Conservation (phyloP, 257 asterid species). For the Nicotiana undulata region DNA sequence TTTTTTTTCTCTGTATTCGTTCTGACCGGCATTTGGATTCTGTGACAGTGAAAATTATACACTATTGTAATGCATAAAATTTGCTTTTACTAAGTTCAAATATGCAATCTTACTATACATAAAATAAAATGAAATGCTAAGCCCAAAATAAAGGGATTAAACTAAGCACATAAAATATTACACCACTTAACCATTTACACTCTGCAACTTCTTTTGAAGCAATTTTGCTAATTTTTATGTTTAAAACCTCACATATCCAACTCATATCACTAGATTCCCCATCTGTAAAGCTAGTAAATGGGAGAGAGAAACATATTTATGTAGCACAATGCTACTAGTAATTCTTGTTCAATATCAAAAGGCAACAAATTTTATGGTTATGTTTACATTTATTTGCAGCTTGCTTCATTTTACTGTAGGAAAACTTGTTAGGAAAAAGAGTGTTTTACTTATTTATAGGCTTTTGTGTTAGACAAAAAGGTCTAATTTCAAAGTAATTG, state of each 20-base stretch:
- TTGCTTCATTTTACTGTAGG: no score
- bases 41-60: slow-evolving; percentile 15
- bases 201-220: slow-evolving; percentile 62
- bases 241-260: slow-evolving; percentile 60
- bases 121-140: slow-evolving; percentile 48
- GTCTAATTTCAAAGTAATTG: no score
- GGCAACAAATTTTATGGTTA: no score
- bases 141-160: slow-evolving; percentile 45
- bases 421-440: no score
- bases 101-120: slow-evolving; percentile 36
- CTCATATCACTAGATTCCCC: slow-evolving; percentile 53
- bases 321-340: no score
- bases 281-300: slow-evolving; percentile 34
- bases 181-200: slow-evolving; percentile 46
- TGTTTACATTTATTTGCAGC: no score
- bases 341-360: no score
- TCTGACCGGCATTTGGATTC: slow-evolving; percentile 39
- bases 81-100: slow-evolving; percentile 14
- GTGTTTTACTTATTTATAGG: no score
- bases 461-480: no score
- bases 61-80: not conserved
- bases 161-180: slow-evolving; percentile 35
- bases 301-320: slow-evolving; percentile 9
- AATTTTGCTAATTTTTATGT: slow-evolving; percentile 34
- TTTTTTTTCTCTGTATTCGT: slow-evolving; percentile 8